Base-by-base conservation (phyloP, 768 basidiomycete genomes). In the Lactifluus subvellereus region DNA sequence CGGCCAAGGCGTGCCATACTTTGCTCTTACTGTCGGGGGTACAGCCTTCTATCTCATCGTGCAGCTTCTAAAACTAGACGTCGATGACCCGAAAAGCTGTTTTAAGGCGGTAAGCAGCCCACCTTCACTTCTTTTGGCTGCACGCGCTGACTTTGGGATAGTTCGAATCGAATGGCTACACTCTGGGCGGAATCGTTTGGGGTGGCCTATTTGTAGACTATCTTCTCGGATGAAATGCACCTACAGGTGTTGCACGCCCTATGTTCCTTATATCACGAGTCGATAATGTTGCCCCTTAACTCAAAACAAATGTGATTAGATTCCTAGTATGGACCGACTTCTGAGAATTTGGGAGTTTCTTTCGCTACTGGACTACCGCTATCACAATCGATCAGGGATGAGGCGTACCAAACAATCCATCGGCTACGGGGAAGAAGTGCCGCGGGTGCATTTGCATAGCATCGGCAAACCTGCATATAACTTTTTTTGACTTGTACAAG, bases 1-100 rank as follows among this genome's bases (percentile, higher is more conserved):
- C 57, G 37, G 49, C 11, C 72, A 72, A n/a, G 64, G 69, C 18
- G 13, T 56, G 2, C 50, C 58, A 22, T 67, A 52, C 52, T 67
- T 50, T 43, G 13, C 54, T 1, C 32, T 67, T 18, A 51, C 59
- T 6, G 59, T 55, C 35, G 64, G 45, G 30, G 64, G 64, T 13
- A 22, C 54, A 38, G 48, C 45, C 18, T 27, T 4, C 40, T 50
- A 61, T 32, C 38, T 67, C 16, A 14, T 60, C 11, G 38, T 40
- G 55, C 66, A 67, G 27, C 55, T 59, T 37, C 30, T 11, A 35
- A 60, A 30, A 4, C 52, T 64, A 40, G 54, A 67, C 27, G 40
- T 55, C 0, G 59, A 65, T 16, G 48, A 66, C 50, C 14, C 51
- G 32, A 49, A 52, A 27, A 58, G 61, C 50, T 62, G 61, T 43